Evolutionary conservation across 2,329 filamentous ascomycete species (phyloP), one percentile per base, ranked within the genome.

Genomic region (Parastagonospora avenae): DNA sequence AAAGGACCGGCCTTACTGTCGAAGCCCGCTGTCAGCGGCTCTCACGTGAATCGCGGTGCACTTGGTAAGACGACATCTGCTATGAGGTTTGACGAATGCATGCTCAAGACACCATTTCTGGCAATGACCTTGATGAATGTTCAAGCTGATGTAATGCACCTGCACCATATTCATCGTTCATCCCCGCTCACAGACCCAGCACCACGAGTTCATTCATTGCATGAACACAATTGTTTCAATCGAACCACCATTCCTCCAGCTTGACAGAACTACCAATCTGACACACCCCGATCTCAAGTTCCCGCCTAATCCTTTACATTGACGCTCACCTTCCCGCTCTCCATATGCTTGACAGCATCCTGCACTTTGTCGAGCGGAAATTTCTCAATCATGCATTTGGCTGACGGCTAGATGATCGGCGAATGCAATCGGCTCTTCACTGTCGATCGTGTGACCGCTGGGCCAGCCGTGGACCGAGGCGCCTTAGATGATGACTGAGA

Each of bases 371-470:
- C 76, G 14, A 83, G 69, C 4, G 79, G 77, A 59, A 82, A 84
- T 57, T 76, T 79, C 68, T 83, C 79, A 31, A 83, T 66, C 77
- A 82, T 72, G 60, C 80, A 82, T 30, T 82, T 74, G 48, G 83
- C 74, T 74, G 48, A 83, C 74, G 7, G 70, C 72, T 38, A 82
- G 75, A 16, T 71, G 63, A 54, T 77, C 55, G 1, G 80, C 77
- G 62, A 83, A 81, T 4, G 68, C 71, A 50, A 83, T 81, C 2
- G 80, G 77, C 52, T 84, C 81, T 59, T 83, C 80, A 7, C 68
- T 72, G 55, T 84, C 82, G 11, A 78, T 66, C 2, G 79, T 77
- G 54, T 83, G 80, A 4, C 82, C 81, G 9, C 72, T 74, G 0
- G 81, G 81, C 82, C 82, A 84, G 9, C 77, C 78, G 35, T 77